Percentiles rank a stretch among this genome's conserved stretches.
phyloP scores from a whole-genome alignment of 2,329 filamentous ascomycete genomes.

The Xylariales sp. region DNA sequence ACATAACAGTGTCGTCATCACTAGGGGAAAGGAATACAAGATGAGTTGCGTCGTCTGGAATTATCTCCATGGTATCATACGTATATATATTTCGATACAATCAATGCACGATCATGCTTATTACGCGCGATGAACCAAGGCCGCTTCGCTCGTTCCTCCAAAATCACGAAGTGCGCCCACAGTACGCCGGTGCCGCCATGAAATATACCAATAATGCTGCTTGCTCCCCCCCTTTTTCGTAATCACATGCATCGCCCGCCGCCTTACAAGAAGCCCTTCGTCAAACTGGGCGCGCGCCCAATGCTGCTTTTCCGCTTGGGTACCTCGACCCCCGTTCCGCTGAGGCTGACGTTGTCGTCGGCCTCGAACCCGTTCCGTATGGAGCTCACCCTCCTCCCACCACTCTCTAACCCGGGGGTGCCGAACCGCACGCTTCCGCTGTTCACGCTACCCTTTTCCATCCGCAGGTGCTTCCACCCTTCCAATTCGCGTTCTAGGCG shows the following conservation, averaged over 20 bases:
- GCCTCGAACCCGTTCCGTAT: slow-evolving; percentile 67
- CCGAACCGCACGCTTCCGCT: slow-evolving; percentile 45
- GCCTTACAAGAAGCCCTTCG: slow-evolving; percentile 78
- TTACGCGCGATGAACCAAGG: slow-evolving; percentile 10
- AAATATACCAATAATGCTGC: slow-evolving; percentile 27
- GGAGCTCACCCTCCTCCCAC: slow-evolving; percentile 48
- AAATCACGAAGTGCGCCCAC: slow-evolving; percentile 17
- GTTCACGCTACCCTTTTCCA: slow-evolving; percentile 65
- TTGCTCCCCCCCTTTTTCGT: not conserved
- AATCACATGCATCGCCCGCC: not conserved
- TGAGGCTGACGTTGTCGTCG: slow-evolving; percentile 50
- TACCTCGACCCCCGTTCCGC: slow-evolving; percentile 60
- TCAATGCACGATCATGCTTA: slow-evolving; percentile 25
- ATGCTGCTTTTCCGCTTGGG: slow-evolving; percentile 75
- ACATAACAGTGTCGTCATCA: no score
- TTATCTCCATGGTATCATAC: not conserved
- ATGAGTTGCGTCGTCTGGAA: not conserved
- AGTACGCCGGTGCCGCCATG: slow-evolving; percentile 27
- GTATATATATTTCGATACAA: slow-evolving; percentile 10
- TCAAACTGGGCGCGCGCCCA: slow-evolving; percentile 73
- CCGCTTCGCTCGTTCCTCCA: not conserved
- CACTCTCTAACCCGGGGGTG: slow-evolving; percentile 43
- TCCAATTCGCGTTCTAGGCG: slow-evolving; percentile 90
- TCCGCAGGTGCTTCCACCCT: slow-evolving; percentile 80
- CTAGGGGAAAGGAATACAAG: not conserved